A percentile compares a stretch with the other conserved stretches of the same genome.
These are phyloP conservation scores for Zea mays DNA, from an alignment of 176 grass and related monocot species.

Conservation along the genomic window Zm-B73-REFERENCE-NAM-5.0 NC_050101.1:169123001-169123500, in stretches of 20 bases:
- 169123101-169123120: neutral
- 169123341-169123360: slow-evolving; percentile 51
- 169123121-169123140: slow-evolving; percentile 11
- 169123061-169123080: neutral
- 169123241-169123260: slow-evolving; percentile 68
- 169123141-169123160: neutral
- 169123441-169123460: neutral
- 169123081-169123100: neutral
- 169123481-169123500: neutral
- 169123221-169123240: slow-evolving; percentile 63
- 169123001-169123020: neutral
- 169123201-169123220: slow-evolving; percentile 77
- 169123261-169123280: slow-evolving; percentile 59
- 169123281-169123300: slow-evolving; percentile 63
- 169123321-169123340: slow-evolving; percentile 46
- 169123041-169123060: neutral
- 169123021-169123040: neutral
- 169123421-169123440: neutral
- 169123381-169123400: slow-evolving; percentile 49
- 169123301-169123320: slow-evolving; percentile 62
- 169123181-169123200: slow-evolving; percentile 51
- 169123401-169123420: slow-evolving; percentile 15
- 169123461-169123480: slow-evolving; percentile 15
- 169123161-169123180: slow-evolving; percentile 46
- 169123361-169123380: slow-evolving; percentile 48